Evolutionary conservation across 352 stramenopile genomes (phyloP).

Genomic region (Blastocystis sp.): DNA sequence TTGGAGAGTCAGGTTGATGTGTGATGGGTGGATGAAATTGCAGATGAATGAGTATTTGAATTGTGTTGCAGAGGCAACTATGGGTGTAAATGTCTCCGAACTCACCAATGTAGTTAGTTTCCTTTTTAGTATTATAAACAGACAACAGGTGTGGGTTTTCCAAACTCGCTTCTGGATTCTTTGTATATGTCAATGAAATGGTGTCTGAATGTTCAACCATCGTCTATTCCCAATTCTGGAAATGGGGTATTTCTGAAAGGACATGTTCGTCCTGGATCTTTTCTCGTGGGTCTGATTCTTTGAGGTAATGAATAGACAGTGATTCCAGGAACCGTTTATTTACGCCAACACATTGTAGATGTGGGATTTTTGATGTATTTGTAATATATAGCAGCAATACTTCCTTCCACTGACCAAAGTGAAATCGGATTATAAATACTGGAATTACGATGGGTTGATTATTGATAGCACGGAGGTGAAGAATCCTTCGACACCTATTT

Average conservation of each 20-base stretch:
- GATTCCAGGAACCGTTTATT: constrained; percentile 32
- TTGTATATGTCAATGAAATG: constrained; percentile 28
- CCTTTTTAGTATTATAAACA: neutral
- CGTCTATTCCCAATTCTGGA: neutral
- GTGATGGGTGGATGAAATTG: neutral
- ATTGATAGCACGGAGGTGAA: constrained; percentile 23
- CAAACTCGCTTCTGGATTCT: neutral
- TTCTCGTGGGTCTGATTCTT: neutral
- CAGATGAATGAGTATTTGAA: constrained; percentile 44
- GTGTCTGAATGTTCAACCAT: neutral
- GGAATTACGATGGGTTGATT: constrained; percentile 53
- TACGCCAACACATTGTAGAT: constrained; percentile 54
- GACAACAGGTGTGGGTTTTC: neutral
- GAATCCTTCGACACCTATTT: neutral
- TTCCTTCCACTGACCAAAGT: constrained; percentile 13
- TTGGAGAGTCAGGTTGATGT: constrained; percentile 6
- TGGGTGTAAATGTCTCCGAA: neutral
- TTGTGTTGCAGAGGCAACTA: neutral
- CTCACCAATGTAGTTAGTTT: neutral
- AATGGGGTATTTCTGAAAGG: constrained; percentile 47
- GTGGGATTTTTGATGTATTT: neutral
- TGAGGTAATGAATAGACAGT: constrained; percentile 7
- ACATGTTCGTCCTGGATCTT: constrained; percentile 29
- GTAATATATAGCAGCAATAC: constrained; percentile 28
- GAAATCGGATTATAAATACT: constrained; percentile 55